These are phyloP conservation scores for Ophiostoma ulmi DNA, from an alignment of 2,329 filamentous ascomycete species.

Conservation along the genomic window DNA sequence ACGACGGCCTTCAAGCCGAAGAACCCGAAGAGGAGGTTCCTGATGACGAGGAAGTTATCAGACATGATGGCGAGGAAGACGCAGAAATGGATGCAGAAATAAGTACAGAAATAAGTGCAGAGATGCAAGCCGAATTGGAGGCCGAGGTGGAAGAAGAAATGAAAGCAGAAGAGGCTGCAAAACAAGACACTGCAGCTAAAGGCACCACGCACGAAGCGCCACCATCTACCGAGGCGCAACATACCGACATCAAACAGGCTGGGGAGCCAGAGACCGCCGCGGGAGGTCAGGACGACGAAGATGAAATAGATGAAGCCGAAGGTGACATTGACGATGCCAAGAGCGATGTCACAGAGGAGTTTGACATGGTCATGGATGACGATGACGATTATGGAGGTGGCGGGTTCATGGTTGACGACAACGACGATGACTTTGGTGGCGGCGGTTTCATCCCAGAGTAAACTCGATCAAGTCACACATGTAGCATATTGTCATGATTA, in stretches of 20 bases:
- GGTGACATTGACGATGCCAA: constrained; percentile 25
- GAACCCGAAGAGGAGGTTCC: constrained; percentile 14
- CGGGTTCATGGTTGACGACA: constrained; percentile 30
- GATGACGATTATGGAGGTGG: constrained; percentile 31
- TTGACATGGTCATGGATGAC: constrained; percentile 33
- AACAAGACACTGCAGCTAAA: background rate
- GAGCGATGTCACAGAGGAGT: constrained; percentile 34
- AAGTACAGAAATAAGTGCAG: background rate
- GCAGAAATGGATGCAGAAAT: background rate
- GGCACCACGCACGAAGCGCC: background rate
- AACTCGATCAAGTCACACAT: background rate
- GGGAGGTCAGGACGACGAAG: background rate
- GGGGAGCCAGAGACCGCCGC: too few species aligned
- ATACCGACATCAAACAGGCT: background rate
- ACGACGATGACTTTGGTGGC: constrained; percentile 18
- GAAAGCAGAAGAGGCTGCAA: background rate
- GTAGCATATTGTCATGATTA: background rate
- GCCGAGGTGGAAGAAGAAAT: background rate
- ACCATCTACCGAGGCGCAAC: background rate
- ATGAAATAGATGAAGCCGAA: background rate
- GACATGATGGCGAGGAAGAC: background rate
- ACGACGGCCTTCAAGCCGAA: constrained; percentile 21
- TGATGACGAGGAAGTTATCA: background rate
- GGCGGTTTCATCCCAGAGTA: constrained; percentile 20
- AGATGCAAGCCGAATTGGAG: background rate